Percentiles rank a stretch among this genome's conserved stretches.
phyloP scores from a whole-genome alignment of 2,329 filamentous ascomycete genomes.

The Immersiporthe knoxdaviesiana region DNA sequence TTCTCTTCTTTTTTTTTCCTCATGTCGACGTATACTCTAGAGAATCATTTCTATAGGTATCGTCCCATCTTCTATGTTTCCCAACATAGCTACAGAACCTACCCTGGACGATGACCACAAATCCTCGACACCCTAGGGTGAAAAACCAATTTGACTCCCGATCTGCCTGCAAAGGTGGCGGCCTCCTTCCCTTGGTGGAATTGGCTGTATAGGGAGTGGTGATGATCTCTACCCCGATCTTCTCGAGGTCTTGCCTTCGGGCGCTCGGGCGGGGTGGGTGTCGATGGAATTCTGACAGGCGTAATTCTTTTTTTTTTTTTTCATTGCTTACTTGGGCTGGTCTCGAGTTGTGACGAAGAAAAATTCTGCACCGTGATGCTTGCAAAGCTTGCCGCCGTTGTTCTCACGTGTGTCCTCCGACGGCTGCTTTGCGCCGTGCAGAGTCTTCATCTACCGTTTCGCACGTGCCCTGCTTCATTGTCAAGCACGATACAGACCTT shows the following conservation, averaged over 20 bases:
- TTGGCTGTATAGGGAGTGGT: constrained; percentile 80
- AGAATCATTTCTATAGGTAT: constrained; percentile 99
- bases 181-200: constrained; percentile 36
- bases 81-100: constrained; percentile 90
- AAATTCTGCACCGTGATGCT: neutral
- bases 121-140: constrained; percentile 91
- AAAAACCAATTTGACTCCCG: constrained; percentile 66
- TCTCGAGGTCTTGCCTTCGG: constrained; percentile 71
- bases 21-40: constrained; percentile 68
- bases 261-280: constrained; percentile 77
- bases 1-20: constrained; percentile 53
- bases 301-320: constrained; percentile 40
- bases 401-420: too few species aligned
- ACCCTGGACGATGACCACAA: constrained; percentile 92
- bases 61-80: constrained; percentile 85
- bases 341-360: constrained; percentile 27
- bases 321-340: constrained; percentile 28
- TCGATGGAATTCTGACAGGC: constrained; percentile 90
- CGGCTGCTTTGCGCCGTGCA: too few species aligned
- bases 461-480: too few species aligned
- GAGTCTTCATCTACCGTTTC: too few species aligned
- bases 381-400: too few species aligned
- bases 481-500: neutral
- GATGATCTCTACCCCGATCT: constrained; percentile 87
- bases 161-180: constrained; percentile 65